These are phyloP conservation scores for Zopfia rhizophila DNA, from an alignment of 2,329 filamentous ascomycete species.

Conservation along the genomic window DNA sequence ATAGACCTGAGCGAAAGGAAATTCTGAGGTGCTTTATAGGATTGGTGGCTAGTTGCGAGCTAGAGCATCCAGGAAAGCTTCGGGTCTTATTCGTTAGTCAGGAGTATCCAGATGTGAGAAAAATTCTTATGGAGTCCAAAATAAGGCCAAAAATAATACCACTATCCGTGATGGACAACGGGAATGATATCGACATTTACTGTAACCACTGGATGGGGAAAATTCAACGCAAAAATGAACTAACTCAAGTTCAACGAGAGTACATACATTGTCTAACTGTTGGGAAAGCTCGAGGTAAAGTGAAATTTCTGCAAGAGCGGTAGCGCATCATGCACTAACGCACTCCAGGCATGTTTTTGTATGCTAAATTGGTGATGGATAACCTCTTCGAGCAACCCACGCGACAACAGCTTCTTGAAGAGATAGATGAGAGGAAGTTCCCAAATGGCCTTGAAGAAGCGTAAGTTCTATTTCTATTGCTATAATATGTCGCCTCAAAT, in stretches of 20 bases:
- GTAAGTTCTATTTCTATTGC: slow-evolving; percentile 24
- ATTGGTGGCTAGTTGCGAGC: slow-evolving; percentile 24
- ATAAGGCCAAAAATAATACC: slow-evolving; percentile 23
- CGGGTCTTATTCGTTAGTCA: slow-evolving; percentile 40
- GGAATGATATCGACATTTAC: slow-evolving; percentile 29
- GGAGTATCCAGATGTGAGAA: slow-evolving; percentile 33
- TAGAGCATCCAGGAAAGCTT: slow-evolving; percentile 27
- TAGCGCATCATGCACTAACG: not conserved
- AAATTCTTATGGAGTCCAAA: slow-evolving; percentile 18
- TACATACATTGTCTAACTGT: slow-evolving; percentile 34
- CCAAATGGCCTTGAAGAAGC: slow-evolving; percentile 31
- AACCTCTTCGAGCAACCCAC: slow-evolving; percentile 29
- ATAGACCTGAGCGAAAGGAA: slow-evolving; percentile 29
- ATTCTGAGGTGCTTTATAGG: slow-evolving; percentile 26
- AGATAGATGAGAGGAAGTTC: slow-evolving; percentile 27
- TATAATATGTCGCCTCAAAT: too few species aligned
- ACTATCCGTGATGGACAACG: slow-evolving; percentile 27
- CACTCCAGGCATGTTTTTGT: slow-evolving; percentile 38
- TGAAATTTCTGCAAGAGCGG: not conserved
- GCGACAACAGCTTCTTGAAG: slow-evolving; percentile 24
- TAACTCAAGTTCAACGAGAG: slow-evolving; percentile 30
- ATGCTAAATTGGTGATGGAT: slow-evolving; percentile 37
- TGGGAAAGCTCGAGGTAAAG: slow-evolving; percentile 31
- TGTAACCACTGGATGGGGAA: too few species aligned
- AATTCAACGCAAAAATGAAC: slow-evolving; percentile 17